A percentile compares a stretch with the other conserved stretches of the same genome.
Conservation (phyloP, 2,329 filamentous ascomycete genomes). For the Fusarium sulawesiense region DNA sequence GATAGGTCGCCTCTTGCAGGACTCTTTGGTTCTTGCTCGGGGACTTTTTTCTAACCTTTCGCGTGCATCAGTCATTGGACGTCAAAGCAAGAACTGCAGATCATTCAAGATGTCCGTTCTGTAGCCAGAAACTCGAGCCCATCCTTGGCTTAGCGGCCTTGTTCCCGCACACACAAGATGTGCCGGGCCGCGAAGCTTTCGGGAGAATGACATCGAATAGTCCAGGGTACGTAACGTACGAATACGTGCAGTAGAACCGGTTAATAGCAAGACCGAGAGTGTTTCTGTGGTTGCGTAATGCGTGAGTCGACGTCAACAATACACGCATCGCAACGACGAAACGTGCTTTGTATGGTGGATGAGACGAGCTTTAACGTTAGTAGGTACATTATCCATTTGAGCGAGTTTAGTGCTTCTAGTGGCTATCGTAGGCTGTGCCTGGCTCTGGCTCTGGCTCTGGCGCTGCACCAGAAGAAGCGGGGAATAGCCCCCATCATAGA, state of each 20-base stretch:
- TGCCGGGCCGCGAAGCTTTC: constrained; percentile 39
- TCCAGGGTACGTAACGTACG: neutral
- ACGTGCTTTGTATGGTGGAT: constrained; percentile 46
- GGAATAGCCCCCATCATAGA: neutral
- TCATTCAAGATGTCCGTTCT: constrained; percentile 16
- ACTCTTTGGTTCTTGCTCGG: constrained; percentile 31
- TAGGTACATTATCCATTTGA: neutral
- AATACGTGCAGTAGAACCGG: neutral
- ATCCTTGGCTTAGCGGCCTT: constrained; percentile 28
- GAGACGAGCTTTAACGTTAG: constrained; percentile 26
- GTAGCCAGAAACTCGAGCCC: constrained; percentile 12
- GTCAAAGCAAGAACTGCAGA: constrained; percentile 31
- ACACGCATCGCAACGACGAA: constrained; percentile 33
- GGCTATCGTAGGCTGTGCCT: constrained; percentile 21
- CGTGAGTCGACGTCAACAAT: constrained; percentile 20
- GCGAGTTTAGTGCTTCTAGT: constrained; percentile 10
- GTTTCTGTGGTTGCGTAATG: constrained; percentile 39
- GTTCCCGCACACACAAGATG: constrained; percentile 36
- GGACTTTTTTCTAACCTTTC: constrained; percentile 13
- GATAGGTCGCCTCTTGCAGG: constrained; percentile 17
- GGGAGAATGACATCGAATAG: constrained; percentile 23
- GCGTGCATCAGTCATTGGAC: constrained; percentile 30
- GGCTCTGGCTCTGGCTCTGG: constrained; percentile 20
- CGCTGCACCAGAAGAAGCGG: constrained; percentile 13
- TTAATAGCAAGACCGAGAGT: constrained; percentile 1